These are phyloP conservation scores for Polygonum aviculare DNA, from an alignment of 148 eudicot species.

Conservation along the genomic window DNA sequence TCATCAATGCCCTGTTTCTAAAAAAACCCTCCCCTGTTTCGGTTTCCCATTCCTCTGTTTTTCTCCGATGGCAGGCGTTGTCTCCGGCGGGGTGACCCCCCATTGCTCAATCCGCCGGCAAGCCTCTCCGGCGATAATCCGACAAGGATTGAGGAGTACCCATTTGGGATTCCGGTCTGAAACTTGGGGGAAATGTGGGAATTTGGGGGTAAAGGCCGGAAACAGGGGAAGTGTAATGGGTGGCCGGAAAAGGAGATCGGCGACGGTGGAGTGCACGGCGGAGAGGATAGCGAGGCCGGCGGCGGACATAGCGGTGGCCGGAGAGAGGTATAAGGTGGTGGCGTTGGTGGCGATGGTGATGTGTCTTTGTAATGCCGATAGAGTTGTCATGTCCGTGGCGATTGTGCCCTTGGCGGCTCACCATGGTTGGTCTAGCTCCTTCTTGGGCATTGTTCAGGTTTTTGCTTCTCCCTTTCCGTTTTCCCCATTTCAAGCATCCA, in stretches of 20 bases:
- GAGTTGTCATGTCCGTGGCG: conserved; percentile 89
- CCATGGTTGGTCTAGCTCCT: conserved; percentile 68
- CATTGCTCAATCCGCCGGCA: not conserved
- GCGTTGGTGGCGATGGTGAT: conserved; percentile 64
- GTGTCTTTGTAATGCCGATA: conserved; percentile 81
- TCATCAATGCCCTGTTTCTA: not conserved
- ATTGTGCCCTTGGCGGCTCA: conserved; percentile 73
- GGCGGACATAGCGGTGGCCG: conserved; percentile 19
- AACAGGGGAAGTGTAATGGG: not conserved
- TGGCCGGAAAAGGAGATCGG: conserved; percentile 9
- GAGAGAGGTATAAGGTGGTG: conserved; percentile 73
- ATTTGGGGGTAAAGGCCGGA: not conserved
- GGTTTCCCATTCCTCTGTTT: not conserved
- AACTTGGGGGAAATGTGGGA: conserved; percentile 11
- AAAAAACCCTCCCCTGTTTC: not conserved
- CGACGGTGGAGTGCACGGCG: conserved; percentile 35
- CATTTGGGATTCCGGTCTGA: conserved; percentile 11
- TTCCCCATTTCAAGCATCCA: not conserved
- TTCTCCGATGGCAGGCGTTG: conserved; percentile 9
- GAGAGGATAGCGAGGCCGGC: conserved; percentile 25
- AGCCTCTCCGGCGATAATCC: not conserved
- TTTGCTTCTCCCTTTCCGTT: not conserved
- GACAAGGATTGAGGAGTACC: conserved; percentile 7
- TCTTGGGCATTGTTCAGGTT: conserved; percentile 92
- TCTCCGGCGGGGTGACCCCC: not conserved